Percentiles rank a stretch among this genome's conserved stretches.
phyloP scores from a whole-genome alignment of 805 yeast genomes.

The Yarrowia yakushimensis region DNA sequence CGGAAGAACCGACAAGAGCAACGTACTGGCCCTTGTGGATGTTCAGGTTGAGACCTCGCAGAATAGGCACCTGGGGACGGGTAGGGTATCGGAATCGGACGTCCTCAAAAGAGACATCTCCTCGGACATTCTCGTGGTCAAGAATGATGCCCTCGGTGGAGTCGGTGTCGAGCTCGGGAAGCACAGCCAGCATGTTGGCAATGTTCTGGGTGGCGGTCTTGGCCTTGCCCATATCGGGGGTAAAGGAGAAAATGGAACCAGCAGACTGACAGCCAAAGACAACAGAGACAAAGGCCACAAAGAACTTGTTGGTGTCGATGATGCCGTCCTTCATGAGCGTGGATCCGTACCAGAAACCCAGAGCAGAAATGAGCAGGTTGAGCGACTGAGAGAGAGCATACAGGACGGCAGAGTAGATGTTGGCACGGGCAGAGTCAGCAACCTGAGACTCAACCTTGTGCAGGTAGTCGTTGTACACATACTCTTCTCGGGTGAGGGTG shows the following conservation, averaged over 20 bases:
- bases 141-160: conserved; percentile 35
- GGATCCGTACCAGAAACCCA: conserved; percentile 46
- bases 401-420: conserved; percentile 37
- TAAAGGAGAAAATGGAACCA: conserved; percentile 41
- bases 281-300: conserved; percentile 41
- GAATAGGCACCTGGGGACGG: conserved; percentile 49
- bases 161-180: conserved; percentile 38
- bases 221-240: conserved; percentile 46
- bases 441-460: conserved; percentile 36
- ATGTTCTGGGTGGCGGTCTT: conserved; percentile 39
- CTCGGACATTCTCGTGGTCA: conserved; percentile 40
- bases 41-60: conserved; percentile 49
- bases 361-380: conserved; percentile 42
- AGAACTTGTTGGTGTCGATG: conserved; percentile 38
- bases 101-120: conserved; percentile 52
- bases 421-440: conserved; percentile 33
- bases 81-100: conserved; percentile 66
- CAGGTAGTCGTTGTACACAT: conserved; percentile 37
- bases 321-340: conserved; percentile 37
- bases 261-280: conserved; percentile 46
- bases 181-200: conserved; percentile 36
- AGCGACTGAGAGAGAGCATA: conserved; percentile 42
- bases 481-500: conserved; percentile 42
- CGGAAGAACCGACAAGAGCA: conserved; percentile 67
- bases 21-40: conserved; percentile 53